Base-by-base conservation (phyloP, 805 yeast genomes). In the Starmerella sirachaensis region DNA sequence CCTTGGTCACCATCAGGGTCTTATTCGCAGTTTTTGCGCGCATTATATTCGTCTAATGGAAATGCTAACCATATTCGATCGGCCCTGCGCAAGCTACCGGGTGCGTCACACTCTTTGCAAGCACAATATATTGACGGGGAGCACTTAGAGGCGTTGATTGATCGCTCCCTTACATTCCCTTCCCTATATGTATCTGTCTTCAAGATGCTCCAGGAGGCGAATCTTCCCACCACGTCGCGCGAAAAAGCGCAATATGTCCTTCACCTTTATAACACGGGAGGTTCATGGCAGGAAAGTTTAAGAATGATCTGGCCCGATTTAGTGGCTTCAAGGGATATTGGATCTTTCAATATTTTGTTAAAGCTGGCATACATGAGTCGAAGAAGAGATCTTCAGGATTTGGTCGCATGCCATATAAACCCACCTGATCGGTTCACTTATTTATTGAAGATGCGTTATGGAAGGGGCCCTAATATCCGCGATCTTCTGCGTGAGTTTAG, bases 141-240 rank as follows among this genome's bases (percentile, higher is more conserved):
- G 8, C 60, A 61, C 38, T 46, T 62, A 18, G 66, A 62, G 41
- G 51, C 46, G 9, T 40, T 62, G 6, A 18, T 63, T 20, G 21
- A 38, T 4, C 27, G 34, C 2, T 45, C 58, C 23, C 41, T 47
- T 37, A 29, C 34, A 28, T 7, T 18, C 31, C 33, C 13, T 35
- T 32, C 39, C 45, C 40, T 42, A 22, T 53, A 40, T 30, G 35
- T 41, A 19, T 14, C 18, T 3, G 40, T 56, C 5, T 35, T 54
- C 12, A 36, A 46, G 9, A 55, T 56, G 18, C 29, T 62, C 38
- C 39, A 23, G 17, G 53, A 44, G 6, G 42, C 53, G 27, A 52
- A 49, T 2, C 43, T 62, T 49, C 59, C 57, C 1, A 27, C 58
- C 0, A 54, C 64, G 2, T 32, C 43, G 2, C 44, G 52, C 16